Conservation (phyloP, 192 early-diverging fungal genomes). For the Podila verticillata region DNA sequence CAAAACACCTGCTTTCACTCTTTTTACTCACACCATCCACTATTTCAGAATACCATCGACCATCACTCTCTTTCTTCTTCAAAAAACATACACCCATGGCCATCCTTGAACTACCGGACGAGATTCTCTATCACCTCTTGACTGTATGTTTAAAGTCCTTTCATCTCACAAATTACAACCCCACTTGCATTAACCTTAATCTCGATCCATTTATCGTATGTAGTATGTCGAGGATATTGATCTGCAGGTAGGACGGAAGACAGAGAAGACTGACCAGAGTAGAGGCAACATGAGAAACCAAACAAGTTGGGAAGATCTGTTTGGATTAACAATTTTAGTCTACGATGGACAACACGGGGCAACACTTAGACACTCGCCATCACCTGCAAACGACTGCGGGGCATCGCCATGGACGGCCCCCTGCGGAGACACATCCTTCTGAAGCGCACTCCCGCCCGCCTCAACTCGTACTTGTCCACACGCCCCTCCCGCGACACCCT, state of each 20-base stretch:
- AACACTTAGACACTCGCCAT: constrained; percentile 9
- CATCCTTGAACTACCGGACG: constrained; percentile 27
- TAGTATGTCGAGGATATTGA: constrained; percentile 39
- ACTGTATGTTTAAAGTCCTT: constrained; percentile 5
- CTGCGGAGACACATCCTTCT: constrained; percentile 41
- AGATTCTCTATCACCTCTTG: constrained; percentile 30
- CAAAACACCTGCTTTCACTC: background rate
- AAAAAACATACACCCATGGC: constrained; percentile 4
- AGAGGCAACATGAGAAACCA: too few relatives aligned
- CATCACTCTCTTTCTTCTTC: background rate
- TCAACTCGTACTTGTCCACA: constrained; percentile 16
- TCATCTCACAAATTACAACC: background rate
- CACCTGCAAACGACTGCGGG: constrained; percentile 23
- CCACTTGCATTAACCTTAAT: background rate
- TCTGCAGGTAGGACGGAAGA: constrained; percentile 16
- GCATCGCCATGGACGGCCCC: constrained; percentile 25
- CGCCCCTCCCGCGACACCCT: constrained; percentile 32
- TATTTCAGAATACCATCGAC: too few relatives aligned
- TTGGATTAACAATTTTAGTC: too few relatives aligned
- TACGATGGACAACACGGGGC: background rate
- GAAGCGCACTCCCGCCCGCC: constrained; percentile 34
- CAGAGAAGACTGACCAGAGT: background rate
- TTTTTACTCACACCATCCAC: background rate
- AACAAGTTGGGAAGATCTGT: too few relatives aligned
- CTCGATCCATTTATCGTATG: too few relatives aligned